Percentiles rank a stretch among this genome's conserved stretches.
These are phyloP conservation scores for Auriculariales sp. DNA, from an alignment of 768 basidiomycete species.

Conservation along the genomic window DNA sequence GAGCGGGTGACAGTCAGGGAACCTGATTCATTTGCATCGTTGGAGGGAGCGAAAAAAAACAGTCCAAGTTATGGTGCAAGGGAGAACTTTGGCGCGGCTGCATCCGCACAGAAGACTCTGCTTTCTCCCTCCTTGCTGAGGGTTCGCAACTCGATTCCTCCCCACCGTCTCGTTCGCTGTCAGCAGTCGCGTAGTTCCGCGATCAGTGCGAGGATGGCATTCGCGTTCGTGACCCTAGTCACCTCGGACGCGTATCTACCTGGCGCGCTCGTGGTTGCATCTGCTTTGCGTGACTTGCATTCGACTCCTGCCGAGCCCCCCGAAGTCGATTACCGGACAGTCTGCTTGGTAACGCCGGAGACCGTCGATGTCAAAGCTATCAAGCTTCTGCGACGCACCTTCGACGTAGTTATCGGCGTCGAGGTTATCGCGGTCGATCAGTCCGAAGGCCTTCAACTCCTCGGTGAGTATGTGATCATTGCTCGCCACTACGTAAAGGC, in stretches of 20 bases:
- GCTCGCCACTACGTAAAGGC: not conserved
- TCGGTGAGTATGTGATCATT: constrained; percentile 54
- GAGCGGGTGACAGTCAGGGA: too few relatives aligned
- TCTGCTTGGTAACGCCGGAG: constrained; percentile 90
- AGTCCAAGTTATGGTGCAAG: too few relatives aligned
- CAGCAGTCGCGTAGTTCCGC: too few relatives aligned
- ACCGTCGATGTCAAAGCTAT: constrained; percentile 74
- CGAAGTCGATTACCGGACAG: constrained; percentile 58
- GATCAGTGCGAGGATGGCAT: constrained; percentile 15
- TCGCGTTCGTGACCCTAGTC: constrained; percentile 84
- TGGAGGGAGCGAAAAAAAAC: too few relatives aligned
- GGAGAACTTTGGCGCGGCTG: too few relatives aligned
- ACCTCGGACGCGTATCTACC: constrained; percentile 88
- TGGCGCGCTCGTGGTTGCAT: constrained; percentile 76
- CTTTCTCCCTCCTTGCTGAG: too few relatives aligned
- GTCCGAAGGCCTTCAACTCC: constrained; percentile 50
- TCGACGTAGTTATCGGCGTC: constrained; percentile 79
- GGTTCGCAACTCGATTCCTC: too few relatives aligned
- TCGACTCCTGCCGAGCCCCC: constrained; percentile 35
- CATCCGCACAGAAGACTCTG: too few relatives aligned
- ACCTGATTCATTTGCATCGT: too few relatives aligned
- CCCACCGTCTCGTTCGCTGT: too few relatives aligned
- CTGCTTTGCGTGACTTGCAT: constrained; percentile 73
- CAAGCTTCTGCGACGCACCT: constrained; percentile 64
- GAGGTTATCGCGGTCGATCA: constrained; percentile 70